Evolutionary conservation across 1,284 basidiomycete genomes (phyloP), one percentile per base, ranked within the genome.

Genomic region (Amylostereum areolatum): DNA sequence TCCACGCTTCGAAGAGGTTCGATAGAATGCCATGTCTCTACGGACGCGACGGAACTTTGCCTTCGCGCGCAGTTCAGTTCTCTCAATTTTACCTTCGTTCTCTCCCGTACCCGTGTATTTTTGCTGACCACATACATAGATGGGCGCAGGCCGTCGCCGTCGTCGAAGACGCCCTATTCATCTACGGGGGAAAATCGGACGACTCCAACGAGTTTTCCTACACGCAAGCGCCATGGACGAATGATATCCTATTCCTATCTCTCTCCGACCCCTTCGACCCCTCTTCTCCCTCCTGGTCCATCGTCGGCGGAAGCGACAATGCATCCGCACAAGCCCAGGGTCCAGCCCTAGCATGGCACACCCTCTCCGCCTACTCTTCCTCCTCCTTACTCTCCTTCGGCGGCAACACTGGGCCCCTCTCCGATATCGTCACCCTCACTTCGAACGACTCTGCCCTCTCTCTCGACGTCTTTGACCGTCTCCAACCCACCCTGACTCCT

Each of bases 131-230:
- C 18, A 18, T 18, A 18, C 18, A 18, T 18, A 93, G 91, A 72
- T 94, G 91, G 91, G 91, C 85, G 34, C 88, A 90, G 55, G 86
- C 88, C 8, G 68, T 71, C 1, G 74, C 80, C 25, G 62, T 85
- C 42, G 66, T 89, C 25, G 72, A 80, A 55, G 75, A 81, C 51
- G 72, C 74, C 5, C 70, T 93, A 36, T 81, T 82, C 62, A 67
- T 92, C 37, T 83, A 88, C 51, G 91, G 91, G 29, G 91, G 91
- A 49, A 83, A 89, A 61, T 83, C 79, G 28, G 88, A 92, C 63
- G 70, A 75, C 18, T 80, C 68, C 63, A 83, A 85, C 59, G 62
- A 72, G 7, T 88, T 75, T 61, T 79, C 81, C 2, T 94, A 93
- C 65, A 77, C 76, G 32, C 78, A 82, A 27, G 88, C 89, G 12